Evolutionary conservation across 352 stramenopile species (phyloP), one percentile per base, ranked within the genome.

Genomic region (Poterioochromonas sp.): DNA sequence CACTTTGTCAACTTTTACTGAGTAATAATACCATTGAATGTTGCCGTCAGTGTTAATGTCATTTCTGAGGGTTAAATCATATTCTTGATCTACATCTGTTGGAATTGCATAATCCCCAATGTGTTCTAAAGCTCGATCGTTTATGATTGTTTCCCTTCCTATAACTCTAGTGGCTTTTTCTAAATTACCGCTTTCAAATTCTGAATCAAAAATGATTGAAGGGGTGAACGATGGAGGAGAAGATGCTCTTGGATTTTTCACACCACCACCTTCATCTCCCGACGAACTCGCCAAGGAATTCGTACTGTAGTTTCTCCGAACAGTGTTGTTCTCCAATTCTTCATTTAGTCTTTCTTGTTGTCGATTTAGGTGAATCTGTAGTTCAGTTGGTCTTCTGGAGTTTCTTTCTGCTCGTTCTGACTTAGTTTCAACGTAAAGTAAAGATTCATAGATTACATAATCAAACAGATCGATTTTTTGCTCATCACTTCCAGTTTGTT

Each of bases 21-120:
- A 83, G 79, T 94, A 95, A 73, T 93, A 93, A 78, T 91, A 95
- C 89, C 90, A 95, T 82, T 94, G 90, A 71, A 93, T 87, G 78
- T 93, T 87, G 1, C 83, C 83, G 39, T 60, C 18, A 12, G 78
- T 83, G 76, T 80, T 39, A 20, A 81, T 8, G 70, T 83, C 80
- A 20, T 63, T 54, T 22, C 60, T n/a, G 37, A 81, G n/a, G 1
- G 41, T 35, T 20, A 83, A 63, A 37, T 81, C 77, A 80, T 83
- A 83, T 65, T 83, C 76, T 51, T 76, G 63, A 2, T 63, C 62
- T 40, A 79, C 76, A 26, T 44, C n/a, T 41, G 26, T 29, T 15
- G 65, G 39, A 12, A 77, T 51, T 29, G 37, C 26, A 20, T 34
- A 26, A 32, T 65, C 69, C 5, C 40, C 34, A 34, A 29, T 15